These are phyloP conservation scores for Glebionis coronaria DNA, from an alignment of 129 eudicot species.

Conservation along the genomic window DNA sequence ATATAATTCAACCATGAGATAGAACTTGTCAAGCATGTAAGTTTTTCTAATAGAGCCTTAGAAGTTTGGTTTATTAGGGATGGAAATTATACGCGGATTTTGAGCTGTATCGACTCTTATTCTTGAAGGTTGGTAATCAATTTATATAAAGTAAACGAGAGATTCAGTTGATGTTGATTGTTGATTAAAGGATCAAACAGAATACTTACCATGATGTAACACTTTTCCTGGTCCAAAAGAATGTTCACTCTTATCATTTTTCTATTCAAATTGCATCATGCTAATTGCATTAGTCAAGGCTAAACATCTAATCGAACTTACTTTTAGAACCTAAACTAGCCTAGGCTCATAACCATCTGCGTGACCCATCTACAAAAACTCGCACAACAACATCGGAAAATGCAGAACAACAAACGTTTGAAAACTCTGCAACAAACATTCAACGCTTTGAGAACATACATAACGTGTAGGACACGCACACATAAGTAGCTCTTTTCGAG, in stretches of 20 bases:
- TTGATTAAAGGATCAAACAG: slow-evolving; percentile 10
- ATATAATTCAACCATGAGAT: too few relatives aligned
- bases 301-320: slow-evolving; percentile 4
- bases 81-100: not conserved
- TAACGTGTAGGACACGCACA: not conserved
- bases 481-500: not conserved
- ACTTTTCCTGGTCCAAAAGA: slow-evolving; percentile 11
- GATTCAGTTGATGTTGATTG: slow-evolving; percentile 18
- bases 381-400: not conserved
- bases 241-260: not conserved
- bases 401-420: not conserved
- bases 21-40: not conserved
- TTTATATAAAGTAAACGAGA: slow-evolving; percentile 20
- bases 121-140: slow-evolving; percentile 34
- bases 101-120: not conserved
- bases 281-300: slow-evolving; percentile 26
- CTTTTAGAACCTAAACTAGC: slow-evolving; percentile 19
- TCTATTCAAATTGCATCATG: slow-evolving; percentile 14
- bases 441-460: not conserved
- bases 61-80: not conserved
- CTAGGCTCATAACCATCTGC: not conserved
- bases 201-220: slow-evolving; percentile 14
- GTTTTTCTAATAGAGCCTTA: not conserved
- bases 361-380: slow-evolving; percentile 13
- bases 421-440: not conserved